Base-by-base conservation (phyloP, 2,329 filamentous ascomycete species). In the Fusarium neocosmosporiellum region DNA sequence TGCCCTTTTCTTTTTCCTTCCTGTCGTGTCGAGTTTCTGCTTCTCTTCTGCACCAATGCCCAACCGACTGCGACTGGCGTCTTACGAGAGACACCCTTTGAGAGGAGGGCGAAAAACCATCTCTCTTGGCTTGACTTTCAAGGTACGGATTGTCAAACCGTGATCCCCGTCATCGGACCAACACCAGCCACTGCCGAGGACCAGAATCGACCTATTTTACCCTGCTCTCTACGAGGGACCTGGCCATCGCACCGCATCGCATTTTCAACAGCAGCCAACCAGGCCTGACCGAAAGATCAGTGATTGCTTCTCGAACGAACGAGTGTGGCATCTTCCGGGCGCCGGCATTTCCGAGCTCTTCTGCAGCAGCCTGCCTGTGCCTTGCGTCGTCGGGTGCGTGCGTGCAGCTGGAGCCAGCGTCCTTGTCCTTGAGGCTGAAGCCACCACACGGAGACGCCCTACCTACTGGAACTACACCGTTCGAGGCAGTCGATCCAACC, bases 381-480 rank as follows among this genome's bases (percentile, higher is more conserved):
- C 59, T 73, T 59, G 41, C 33, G 20, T 72, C 53, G 53, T n/a
- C n/a, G n/a, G n/a, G n/a, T n/a, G 37, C 57, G 54, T 29, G 27
- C 34, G 16, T 50, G 37, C 57, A 37, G 59, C 34, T 50, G 37
- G 53, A 37, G 59, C 34, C 59, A 20, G 18, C 29, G 50, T 37
- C 53, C 24, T 46, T n/a, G 37, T 41, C 22, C 27, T 33, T 59
- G 55, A 61, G 63, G 67, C 59, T 73, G 55, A 73, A 73, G 63
- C 66, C 70, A 73, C 66, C 41, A 33, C 34, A 9, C 43, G 67
- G 63, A 63, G 63, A 41, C 70, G 59, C 34, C 58, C 59, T 64
- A 71, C 66, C 70, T 73, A 71, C 55, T 29, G 27, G 18, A 29
- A 61, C 66, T 61, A 67, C 67, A 67, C 70, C 41, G 20, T 34